Evolutionary conservation across 2,329 filamentous ascomycete species (phyloP), one percentile per base, ranked within the genome.

Genomic region (Talaromyces sp.): DNA sequence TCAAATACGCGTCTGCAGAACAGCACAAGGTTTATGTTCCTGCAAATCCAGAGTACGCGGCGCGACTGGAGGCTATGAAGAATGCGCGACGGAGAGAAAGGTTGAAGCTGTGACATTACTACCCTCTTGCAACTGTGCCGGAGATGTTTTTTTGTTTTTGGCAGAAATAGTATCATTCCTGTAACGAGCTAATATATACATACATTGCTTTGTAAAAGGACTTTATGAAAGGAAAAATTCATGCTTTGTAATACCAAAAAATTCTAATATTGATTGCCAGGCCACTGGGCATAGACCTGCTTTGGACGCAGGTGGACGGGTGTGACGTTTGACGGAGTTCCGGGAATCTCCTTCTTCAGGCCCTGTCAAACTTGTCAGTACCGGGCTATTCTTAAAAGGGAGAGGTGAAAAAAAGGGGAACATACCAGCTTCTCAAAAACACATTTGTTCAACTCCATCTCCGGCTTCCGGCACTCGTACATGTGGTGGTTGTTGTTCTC

Each of bases 401-500:
- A 13, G 24, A 31, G 41, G 24, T 11, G n/a, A 11, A n/a, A 21
- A 50, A 17, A 29, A 3, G 26, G 27, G 14, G 21, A 38, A 82
- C 89, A 64, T 82, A 99, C 95, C 81, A 99, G 78, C 76, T 97
- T 98, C 67, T 97, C 89, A 74, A 90, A 98, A 55, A 97, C 93
- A 78, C 95, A 99, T 80, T 88, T 89, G 83, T 97, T 99, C 70
- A 99, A 81, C 74, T 88, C 88, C 85, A 91, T 88, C 82, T 99
- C 95, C 65, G 85, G 82, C 71, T 87, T 87, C 70, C 95, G 86
- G 82, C 95, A 99, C 73, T 98, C 91, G 89, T 91, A 99, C 62
- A 98, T 81, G 79, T 96, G 91, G 73, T 99, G 95, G 82, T 99
- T 99, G 82, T 96, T 93, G 81, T 96, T 89, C 73, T 99, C 95